Evolutionary conservation across 441 rosid genomes (phyloP).

Genomic region (Pelargonium cotyledonis): DNA sequence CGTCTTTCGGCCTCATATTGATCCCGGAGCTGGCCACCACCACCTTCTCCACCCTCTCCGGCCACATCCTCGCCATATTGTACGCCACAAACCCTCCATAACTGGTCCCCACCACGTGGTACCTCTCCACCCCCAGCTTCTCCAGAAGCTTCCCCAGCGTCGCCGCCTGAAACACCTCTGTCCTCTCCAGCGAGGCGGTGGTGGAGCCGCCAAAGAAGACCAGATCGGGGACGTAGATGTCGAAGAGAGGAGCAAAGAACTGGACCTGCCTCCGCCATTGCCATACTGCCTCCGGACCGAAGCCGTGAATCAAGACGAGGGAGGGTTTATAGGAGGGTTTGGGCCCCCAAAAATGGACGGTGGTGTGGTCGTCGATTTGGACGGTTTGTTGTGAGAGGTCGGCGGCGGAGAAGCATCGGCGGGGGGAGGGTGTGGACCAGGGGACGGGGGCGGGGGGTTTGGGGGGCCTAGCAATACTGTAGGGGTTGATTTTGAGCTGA

Average conservation of each 20-base stretch:
- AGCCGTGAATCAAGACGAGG: slow-evolving; percentile 66
- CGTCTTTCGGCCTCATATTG: slow-evolving; percentile 45
- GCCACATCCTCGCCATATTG: slow-evolving; percentile 58
- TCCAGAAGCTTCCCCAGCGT: slow-evolving; percentile 46
- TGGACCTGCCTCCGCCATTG: slow-evolving; percentile 74
- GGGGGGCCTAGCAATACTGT: too few species aligned
- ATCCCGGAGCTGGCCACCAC: slow-evolving; percentile 77
- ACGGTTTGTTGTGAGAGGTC: slow-evolving; percentile 49
- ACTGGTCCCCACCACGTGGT: slow-evolving; percentile 61
- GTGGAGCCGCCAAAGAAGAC: slow-evolving; percentile 65
- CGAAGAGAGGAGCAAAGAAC: slow-evolving; percentile 39
- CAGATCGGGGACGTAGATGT: slow-evolving; percentile 65
- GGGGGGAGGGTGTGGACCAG: slow-evolving; percentile 49
- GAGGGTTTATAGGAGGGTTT: slow-evolving; percentile 29
- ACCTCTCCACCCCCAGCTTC: slow-evolving; percentile 40
- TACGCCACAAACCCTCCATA: slow-evolving; percentile 85
- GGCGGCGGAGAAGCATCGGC: slow-evolving; percentile 52
- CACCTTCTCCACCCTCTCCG: slow-evolving; percentile 68
- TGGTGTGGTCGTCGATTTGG: slow-evolving; percentile 41
- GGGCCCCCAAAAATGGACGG: slow-evolving; percentile 69
- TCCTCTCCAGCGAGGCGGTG: slow-evolving; percentile 43
- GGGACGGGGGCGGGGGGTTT: too few species aligned
- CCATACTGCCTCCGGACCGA: slow-evolving; percentile 69
- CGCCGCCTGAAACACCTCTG: slow-evolving; percentile 69
- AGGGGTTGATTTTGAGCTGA: too few species aligned